A percentile compares a stretch with the other conserved stretches of the same genome.
These are phyloP conservation scores for Bimuria novae-zelandiae DNA, from an alignment of 2,329 filamentous ascomycete species.

Conservation along the genomic window DNA sequence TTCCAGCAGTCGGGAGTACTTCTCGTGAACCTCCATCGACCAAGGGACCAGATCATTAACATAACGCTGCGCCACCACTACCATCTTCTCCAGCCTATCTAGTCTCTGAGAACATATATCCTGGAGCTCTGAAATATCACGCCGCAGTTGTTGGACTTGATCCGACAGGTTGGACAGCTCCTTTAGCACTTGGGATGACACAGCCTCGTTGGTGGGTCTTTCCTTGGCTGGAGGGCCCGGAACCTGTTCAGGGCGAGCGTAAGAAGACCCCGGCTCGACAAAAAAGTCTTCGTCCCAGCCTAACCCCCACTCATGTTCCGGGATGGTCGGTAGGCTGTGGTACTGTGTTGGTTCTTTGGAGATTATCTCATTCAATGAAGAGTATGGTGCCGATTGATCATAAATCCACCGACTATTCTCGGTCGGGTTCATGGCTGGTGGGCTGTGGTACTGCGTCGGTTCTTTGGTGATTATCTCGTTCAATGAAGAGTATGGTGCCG, in stretches of 20 bases:
- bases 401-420: no score
- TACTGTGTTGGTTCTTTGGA: neutral
- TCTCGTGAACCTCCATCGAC: conserved; percentile 19
- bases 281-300: neutral
- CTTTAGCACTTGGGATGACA: neutral
- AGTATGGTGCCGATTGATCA: neutral
- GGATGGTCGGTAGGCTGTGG: neutral
- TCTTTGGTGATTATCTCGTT: neutral
- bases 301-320: neutral
- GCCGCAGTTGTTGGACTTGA: neutral
- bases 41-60: conserved; percentile 15
- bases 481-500: neutral
- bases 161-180: neutral
- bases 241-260: neutral
- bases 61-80: conserved; percentile 10
- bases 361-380: neutral
- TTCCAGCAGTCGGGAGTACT: conserved; percentile 15
- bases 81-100: conserved; percentile 14
- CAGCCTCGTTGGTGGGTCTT: neutral
- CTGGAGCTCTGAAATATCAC: neutral
- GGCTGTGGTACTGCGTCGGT: neutral
- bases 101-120: conserved; percentile 10
- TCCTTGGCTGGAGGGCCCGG: neutral
- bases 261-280: neutral
- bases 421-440: no score